Percentiles rank a stretch among this genome's conserved stretches.
Conservation (phyloP, 768 basidiomycete genomes). For the Pisolithus orientalis region DNA sequence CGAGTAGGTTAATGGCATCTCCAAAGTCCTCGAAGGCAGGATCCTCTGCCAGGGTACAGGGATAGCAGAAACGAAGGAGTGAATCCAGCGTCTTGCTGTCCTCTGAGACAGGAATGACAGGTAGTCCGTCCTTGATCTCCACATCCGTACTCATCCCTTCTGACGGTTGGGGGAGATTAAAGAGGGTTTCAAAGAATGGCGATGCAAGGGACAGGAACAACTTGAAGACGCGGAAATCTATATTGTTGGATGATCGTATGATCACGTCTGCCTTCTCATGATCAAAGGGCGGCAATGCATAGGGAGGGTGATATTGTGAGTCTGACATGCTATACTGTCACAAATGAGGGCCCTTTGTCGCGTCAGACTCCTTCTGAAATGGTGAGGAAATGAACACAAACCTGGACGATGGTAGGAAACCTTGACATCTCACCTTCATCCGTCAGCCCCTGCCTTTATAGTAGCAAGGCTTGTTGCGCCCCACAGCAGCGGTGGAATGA, state of each 20-base stretch:
- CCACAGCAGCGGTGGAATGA: too few species aligned
- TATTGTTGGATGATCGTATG: slow-evolving; percentile 20
- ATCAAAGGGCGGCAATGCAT: slow-evolving; percentile 9
- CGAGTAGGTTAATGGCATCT: slow-evolving; percentile 7
- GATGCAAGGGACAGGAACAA: slow-evolving; percentile 29
- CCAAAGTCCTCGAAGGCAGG: slow-evolving; percentile 10
- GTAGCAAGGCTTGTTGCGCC: too few species aligned
- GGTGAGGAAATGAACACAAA: too few species aligned
- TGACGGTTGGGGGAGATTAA: slow-evolving; percentile 21
- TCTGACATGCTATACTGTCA: too few species aligned
- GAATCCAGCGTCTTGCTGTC: too few species aligned
- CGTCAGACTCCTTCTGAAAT: too few species aligned
- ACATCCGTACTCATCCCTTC: background rate
- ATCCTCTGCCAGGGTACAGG: slow-evolving; percentile 10
- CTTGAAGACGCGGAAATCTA: slow-evolving; percentile 28
- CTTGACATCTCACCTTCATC: too few species aligned
- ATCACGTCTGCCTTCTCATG: slow-evolving; percentile 18
- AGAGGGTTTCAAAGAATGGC: slow-evolving; percentile 28
- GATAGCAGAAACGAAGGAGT: background rate
- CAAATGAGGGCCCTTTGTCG: too few species aligned
- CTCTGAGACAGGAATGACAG: slow-evolving; percentile 8
- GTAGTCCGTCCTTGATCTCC: slow-evolving; percentile 13
- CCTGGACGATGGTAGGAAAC: too few species aligned
- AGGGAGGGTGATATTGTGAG: slow-evolving; percentile 4
- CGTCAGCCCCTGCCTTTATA: too few species aligned